phyloP scores from a whole-genome alignment of 1,284 basidiomycete species.

The Irpex sp. region DNA sequence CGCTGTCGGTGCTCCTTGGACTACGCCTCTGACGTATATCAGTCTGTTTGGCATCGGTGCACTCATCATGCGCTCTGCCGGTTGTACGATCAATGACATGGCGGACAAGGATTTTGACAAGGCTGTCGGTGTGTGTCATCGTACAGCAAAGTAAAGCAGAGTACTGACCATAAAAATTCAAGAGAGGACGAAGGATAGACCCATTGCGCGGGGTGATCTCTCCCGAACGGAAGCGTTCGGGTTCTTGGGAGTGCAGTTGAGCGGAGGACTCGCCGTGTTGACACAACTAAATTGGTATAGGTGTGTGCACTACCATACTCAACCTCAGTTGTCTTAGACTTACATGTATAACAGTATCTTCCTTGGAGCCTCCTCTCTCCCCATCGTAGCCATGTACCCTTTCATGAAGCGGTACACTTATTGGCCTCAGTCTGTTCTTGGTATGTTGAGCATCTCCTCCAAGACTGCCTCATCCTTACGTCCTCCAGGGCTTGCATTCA shows the following conservation, averaged over 20 bases:
- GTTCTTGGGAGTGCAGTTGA: conserved; percentile 85
- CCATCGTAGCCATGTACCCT: conserved; percentile 87
- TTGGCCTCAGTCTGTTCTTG: conserved; percentile 94
- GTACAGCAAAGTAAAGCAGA: neutral
- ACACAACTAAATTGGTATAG: conserved; percentile 95
- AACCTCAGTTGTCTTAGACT: neutral
- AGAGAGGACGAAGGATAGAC: conserved; percentile 65
- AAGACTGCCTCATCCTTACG: neutral
- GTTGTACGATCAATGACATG: conserved; percentile 99
- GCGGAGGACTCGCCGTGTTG: conserved; percentile 84
- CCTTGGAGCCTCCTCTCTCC: conserved; percentile 88
- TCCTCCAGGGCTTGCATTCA: conserved; percentile 82
- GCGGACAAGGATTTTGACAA: conserved; percentile 94
- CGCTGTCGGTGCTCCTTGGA: conserved; percentile 60
- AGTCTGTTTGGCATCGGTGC: conserved; percentile 89
- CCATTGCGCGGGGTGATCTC: conserved; percentile 83
- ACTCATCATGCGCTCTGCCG: conserved; percentile 95
- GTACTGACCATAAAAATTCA: neutral
- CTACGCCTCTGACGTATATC: conserved; percentile 72
- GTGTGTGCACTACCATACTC: conserved; percentile 36
- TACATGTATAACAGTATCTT: conserved; percentile 59
- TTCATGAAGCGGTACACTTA: conserved; percentile 97
- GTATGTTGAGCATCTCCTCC: conserved; percentile 36
- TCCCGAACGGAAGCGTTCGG: conserved; percentile 72
- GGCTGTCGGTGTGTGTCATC: conserved; percentile 72